Evolutionary conservation across 1,139 yeast genomes (phyloP).

Genomic region (Taphrina confusa): DNA sequence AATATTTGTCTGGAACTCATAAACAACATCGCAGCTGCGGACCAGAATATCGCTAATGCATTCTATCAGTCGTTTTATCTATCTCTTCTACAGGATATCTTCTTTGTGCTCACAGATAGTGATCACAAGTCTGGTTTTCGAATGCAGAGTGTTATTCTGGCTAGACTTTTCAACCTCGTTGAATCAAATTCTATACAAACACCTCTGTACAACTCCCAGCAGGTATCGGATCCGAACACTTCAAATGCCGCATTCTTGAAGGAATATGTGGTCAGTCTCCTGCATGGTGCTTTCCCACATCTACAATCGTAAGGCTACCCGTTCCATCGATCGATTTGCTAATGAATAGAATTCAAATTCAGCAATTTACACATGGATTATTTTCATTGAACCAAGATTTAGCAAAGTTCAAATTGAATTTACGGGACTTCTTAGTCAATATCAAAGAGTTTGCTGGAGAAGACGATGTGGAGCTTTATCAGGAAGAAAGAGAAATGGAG

Average conservation of each 20-base stretch:
- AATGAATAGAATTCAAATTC: slow-evolving; percentile 60
- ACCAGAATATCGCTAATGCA: slow-evolving; percentile 71
- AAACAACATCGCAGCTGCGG: slow-evolving; percentile 75
- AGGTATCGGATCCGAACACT: slow-evolving; percentile 81
- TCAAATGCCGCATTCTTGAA: slow-evolving; percentile 75
- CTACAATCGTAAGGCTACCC: slow-evolving; percentile 55
- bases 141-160: slow-evolving; percentile 79
- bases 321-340: not conserved
- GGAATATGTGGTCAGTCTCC: slow-evolving; percentile 78
- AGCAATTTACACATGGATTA: slow-evolving; percentile 76
- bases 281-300: slow-evolving; percentile 86
- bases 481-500: slow-evolving; percentile 87
- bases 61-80: slow-evolving; percentile 88
- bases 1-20: slow-evolving; percentile 77
- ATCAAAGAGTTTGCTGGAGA: slow-evolving; percentile 95
- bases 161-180: slow-evolving; percentile 80
- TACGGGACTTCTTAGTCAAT: slow-evolving; percentile 95
- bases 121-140: slow-evolving; percentile 97
- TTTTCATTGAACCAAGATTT: slow-evolving; percentile 69
- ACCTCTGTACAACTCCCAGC: slow-evolving; percentile 67
- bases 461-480: slow-evolving; percentile 76
- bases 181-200: slow-evolving; percentile 70
- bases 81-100: slow-evolving; percentile 86
- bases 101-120: slow-evolving; percentile 90
- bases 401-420: slow-evolving; percentile 72